A percentile compares a stretch with the other conserved stretches of the same genome.
phyloP scores from a whole-genome alignment of 441 rosid species.

The Geranium incanum region DNA sequence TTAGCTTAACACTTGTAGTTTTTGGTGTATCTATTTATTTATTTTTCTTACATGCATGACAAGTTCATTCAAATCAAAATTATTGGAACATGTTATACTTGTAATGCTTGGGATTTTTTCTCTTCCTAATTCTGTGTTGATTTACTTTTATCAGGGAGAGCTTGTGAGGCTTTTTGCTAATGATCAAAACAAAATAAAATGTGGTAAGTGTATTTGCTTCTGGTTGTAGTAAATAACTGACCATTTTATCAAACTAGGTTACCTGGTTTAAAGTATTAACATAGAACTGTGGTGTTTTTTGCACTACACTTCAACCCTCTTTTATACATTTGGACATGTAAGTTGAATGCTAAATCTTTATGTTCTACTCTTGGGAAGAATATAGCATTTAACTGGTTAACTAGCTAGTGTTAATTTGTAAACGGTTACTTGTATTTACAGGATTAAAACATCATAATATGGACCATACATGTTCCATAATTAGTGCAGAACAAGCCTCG shows the following conservation, averaged over 20 bases:
- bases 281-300: neutral
- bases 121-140: conserved; percentile 17
- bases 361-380: neutral
- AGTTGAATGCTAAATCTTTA: neutral
- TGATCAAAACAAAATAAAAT: conserved; percentile 73
- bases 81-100: conserved; percentile 1
- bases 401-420: neutral
- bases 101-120: conserved; percentile 15
- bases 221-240: conserved; percentile 15
- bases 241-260: neutral
- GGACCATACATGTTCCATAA: neutral
- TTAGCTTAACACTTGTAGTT: neutral
- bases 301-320: neutral
- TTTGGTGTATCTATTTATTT: neutral
- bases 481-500: neutral
- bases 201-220: conserved; percentile 48
- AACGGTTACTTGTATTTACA: neutral
- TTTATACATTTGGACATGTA: neutral
- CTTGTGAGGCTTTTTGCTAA: conserved; percentile 76
- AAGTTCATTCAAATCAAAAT: neutral
- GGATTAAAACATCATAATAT: neutral
- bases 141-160: conserved; percentile 51
- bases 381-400: neutral
- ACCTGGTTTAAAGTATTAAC: neutral
- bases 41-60: neutral